Percentiles rank a stretch among this genome's conserved stretches.
Evolutionary conservation across 2,329 filamentous ascomycete genomes (phyloP).

Genomic region (Metarhizium brunneum): DNA sequence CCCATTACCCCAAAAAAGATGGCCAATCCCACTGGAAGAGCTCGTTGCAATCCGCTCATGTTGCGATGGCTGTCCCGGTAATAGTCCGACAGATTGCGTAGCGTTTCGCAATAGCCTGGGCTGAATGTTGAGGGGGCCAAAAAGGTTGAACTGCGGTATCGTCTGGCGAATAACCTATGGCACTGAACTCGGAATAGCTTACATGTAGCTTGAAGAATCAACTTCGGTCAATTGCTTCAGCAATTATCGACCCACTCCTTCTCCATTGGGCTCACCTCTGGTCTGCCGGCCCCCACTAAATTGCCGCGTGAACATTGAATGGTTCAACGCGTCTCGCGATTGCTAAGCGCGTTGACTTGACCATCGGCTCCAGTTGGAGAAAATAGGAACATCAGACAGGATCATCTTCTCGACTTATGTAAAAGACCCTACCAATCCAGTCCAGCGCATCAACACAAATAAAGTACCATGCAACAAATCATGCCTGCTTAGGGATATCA

Average conservation of each 20-base stretch:
- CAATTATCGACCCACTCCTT: background rate
- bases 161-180: too few species aligned
- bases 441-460: background rate
- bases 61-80: background rate
- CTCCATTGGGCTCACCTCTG: background rate
- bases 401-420: background rate
- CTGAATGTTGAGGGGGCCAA: background rate
- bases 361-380: background rate
- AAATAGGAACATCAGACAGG: background rate
- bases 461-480: background rate
- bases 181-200: too few species aligned
- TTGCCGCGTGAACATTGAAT: background rate
- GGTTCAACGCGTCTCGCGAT: background rate
- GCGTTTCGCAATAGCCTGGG: background rate
- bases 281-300: slow-evolving; percentile 2
- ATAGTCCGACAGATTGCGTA: background rate
- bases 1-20: slow-evolving; percentile 27
- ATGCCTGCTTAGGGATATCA: background rate
- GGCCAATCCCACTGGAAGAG: slow-evolving; percentile 24
- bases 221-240: background rate
- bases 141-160: too few species aligned
- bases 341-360: background rate
- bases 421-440: background rate
- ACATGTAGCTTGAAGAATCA: too few species aligned
- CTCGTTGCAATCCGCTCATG: slow-evolving; percentile 26